A percentile compares a stretch with the other conserved stretches of the same genome.
phyloP scores from a whole-genome alignment of 345 rosid genomes.

The Gossypium australe region DNA sequence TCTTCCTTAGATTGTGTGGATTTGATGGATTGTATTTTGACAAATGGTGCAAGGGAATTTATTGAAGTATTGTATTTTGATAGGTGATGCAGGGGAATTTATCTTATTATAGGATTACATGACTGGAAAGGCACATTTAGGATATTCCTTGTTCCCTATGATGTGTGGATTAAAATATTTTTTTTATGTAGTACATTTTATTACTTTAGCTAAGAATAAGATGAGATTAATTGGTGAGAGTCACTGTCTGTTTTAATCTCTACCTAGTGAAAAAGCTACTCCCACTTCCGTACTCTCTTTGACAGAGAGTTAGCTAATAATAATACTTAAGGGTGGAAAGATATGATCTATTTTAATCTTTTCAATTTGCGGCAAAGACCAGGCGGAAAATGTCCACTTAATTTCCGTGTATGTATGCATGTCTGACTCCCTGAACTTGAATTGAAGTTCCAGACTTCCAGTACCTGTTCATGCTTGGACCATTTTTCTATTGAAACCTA shows the following conservation, averaged over 20 bases:
- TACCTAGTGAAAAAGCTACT: background rate
- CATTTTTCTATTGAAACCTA: background rate
- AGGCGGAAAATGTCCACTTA: background rate
- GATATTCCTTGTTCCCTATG: background rate
- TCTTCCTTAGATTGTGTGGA: background rate
- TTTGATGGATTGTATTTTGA: background rate
- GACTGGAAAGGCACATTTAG: background rate
- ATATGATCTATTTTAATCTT: background rate
- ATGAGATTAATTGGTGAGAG: background rate
- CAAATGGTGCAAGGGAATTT: background rate
- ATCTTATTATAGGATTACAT: background rate
- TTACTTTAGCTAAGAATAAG: background rate
- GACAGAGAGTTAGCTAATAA: background rate
- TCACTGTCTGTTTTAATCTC: background rate
- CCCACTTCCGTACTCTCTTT: background rate
- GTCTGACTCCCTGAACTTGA: background rate
- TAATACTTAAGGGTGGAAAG: background rate
- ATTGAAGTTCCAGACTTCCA: background rate
- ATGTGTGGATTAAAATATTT: background rate
- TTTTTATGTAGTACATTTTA: background rate
- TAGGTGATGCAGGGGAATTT: background rate
- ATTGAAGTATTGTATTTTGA: background rate
- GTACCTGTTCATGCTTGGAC: background rate
- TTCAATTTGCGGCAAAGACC: background rate
- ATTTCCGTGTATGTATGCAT: background rate